Evolutionary conservation across 345 rosid species (phyloP), one percentile per base, ranked within the genome.

Genomic region (Pistacia integerrima): DNA sequence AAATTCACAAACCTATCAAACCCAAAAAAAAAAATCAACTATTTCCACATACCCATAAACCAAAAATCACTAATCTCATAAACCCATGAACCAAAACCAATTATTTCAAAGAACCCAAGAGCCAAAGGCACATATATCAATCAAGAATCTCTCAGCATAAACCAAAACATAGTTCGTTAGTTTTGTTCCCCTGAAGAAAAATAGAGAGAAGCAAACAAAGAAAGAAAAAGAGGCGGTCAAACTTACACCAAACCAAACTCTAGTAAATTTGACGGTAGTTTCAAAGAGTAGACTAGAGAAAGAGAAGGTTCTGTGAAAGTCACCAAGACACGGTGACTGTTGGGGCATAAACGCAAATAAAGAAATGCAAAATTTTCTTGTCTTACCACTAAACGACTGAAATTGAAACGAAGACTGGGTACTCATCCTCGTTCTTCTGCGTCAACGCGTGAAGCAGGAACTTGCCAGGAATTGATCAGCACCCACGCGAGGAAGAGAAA

Each of bases 371-470:
- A 61, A 5, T 30, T 14, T 25, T 16, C 41, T 16, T 25, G 68
- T 73, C 67, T 65, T 35, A 38, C 59, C 66, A 74, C 77, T 65
- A 64, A 64, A 68, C 64, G 72, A 14, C 4, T 36, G 44, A 51
- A 72, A 77, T 76, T 64, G 3, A 25, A 67, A 44, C 35, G 72
- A 70, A 55, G 74, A 68, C 54, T 4, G 13, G 18, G 57, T n/a
- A 35, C 11, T 30, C 81, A 69, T 73, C 57, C 10, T 71, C 56
- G 28, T 20, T 25, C 72, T 74, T 69, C 82, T 52, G 28, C 46
- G 85, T 83, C 89, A 80, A 83, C 85, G 75, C 79, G 83, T 72
- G 35, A 69, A 48, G 46, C 59, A 67, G n/a, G 78, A 74, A 77
- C 54, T 8, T 77, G 38, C 77, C 4, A 54, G 55, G 69, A 28